phyloP scores from a whole-genome alignment of 345 rosid species.

The Citrus glauca region DNA sequence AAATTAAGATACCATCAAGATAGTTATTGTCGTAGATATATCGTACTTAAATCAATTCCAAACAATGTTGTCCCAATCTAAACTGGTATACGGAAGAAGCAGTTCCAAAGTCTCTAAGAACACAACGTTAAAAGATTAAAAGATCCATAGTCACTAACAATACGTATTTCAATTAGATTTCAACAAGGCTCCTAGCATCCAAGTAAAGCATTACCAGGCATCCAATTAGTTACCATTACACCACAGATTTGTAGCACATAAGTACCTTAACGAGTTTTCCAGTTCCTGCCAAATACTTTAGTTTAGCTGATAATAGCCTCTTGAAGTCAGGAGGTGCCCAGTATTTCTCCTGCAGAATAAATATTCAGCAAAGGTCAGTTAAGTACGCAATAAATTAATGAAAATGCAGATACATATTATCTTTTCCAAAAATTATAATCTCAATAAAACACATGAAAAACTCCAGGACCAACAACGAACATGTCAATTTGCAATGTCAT shows the following conservation, averaged over 20 bases:
- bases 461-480: background rate
- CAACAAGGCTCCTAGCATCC: background rate
- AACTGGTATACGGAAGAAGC: background rate
- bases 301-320: constrained; percentile 75
- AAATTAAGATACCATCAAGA: background rate
- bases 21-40: background rate
- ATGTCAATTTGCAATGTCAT: background rate
- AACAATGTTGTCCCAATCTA: background rate
- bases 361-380: constrained; percentile 4
- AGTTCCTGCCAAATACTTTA: constrained; percentile 67
- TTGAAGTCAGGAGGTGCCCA: constrained; percentile 91
- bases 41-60: background rate
- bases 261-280: constrained; percentile 87
- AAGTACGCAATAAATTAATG: background rate
- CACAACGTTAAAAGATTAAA: background rate
- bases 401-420: background rate
- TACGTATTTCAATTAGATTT: background rate
- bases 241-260: background rate
- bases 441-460: background rate
- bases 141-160: background rate
- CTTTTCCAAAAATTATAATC: background rate
- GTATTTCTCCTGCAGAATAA: constrained; percentile 72
- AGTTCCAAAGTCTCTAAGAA: background rate
- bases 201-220: background rate
- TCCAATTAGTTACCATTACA: background rate